Evolutionary conservation across 2,329 filamentous ascomycete species (phyloP).

Genomic region (Incumbomyces delicatus): DNA sequence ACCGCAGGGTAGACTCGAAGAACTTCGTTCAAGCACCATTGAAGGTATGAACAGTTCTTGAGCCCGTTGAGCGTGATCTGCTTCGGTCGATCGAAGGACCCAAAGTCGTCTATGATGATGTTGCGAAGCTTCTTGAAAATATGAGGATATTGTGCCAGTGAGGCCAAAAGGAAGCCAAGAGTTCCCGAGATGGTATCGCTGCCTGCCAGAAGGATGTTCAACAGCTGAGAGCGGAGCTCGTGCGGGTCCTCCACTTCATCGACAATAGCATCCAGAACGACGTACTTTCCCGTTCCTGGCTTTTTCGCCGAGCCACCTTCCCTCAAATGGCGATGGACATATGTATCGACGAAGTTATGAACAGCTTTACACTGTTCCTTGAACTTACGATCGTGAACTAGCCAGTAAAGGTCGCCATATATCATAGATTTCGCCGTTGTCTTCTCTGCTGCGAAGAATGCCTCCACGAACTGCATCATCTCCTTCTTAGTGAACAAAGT

Average conservation of each 20-base stretch:
- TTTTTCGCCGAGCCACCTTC: constrained; percentile 19
- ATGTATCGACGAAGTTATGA: constrained; percentile 39
- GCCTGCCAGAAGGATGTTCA: constrained; percentile 44
- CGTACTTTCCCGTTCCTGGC: constrained; percentile 27
- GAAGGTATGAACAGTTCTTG: constrained; percentile 30
- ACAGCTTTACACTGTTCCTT: constrained; percentile 30
- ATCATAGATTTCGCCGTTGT: constrained; percentile 5
- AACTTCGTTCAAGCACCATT: constrained; percentile 28
- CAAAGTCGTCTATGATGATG: constrained; percentile 30
- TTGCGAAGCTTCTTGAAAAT: constrained; percentile 22
- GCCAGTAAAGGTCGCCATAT: constrained; percentile 20
- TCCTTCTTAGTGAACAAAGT: constrained; percentile 5
- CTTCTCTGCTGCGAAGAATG: constrained; percentile 7
- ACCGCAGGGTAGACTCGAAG: constrained; percentile 33
- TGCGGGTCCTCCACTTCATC: constrained; percentile 36
- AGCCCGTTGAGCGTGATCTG: constrained; percentile 34
- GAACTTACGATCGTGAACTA: constrained; percentile 30
- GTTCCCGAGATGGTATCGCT: constrained; percentile 43
- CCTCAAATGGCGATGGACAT: constrained; percentile 29
- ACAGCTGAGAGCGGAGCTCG: constrained; percentile 38
- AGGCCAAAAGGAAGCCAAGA: constrained; percentile 38
- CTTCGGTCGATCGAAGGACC: constrained; percentile 28
- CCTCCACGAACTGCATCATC: constrained; percentile 8
- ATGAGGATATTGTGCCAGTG: constrained; percentile 31
- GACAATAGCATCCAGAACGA: constrained; percentile 41